A percentile compares a stretch with the other conserved stretches of the same genome.
Conservation (phyloP, 1,284 basidiomycete species). For the Bondarzewia mesenterica region DNA sequence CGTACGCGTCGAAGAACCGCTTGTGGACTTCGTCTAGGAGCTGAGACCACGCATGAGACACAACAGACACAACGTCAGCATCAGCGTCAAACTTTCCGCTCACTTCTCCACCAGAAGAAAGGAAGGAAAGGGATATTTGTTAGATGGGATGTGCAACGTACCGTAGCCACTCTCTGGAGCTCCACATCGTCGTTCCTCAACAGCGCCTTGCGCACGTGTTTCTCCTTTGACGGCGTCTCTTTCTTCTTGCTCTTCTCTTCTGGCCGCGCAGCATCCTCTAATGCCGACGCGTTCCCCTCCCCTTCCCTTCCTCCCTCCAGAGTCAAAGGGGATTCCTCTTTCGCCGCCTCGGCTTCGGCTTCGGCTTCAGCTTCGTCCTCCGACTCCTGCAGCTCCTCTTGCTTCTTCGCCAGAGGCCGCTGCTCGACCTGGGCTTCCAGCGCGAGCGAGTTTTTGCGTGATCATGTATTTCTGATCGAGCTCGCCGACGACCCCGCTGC, state of each 20-base stretch:
- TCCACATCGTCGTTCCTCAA: conserved; percentile 88
- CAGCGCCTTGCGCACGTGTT: conserved; percentile 56
- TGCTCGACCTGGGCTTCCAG: conserved; percentile 82
- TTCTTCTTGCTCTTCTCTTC: neutral
- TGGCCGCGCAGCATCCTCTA: neutral
- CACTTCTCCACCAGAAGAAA: neutral
- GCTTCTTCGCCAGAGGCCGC: conserved; percentile 82
- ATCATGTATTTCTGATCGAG: conserved; percentile 46
- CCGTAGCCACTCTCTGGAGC: conserved; percentile 67
- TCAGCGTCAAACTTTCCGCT: too few relatives aligned
- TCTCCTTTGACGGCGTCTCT: conserved; percentile 26
- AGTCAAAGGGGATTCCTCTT: conserved; percentile 10
- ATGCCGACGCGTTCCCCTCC: conserved; percentile 9
- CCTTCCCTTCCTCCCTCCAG: conserved; percentile 11
- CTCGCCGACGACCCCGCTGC: conserved; percentile 11
- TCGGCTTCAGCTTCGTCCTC: conserved; percentile 15
- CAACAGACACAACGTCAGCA: neutral
- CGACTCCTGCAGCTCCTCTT: conserved; percentile 62
- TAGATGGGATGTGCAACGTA: conserved; percentile 25
- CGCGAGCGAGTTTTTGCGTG: conserved; percentile 56
- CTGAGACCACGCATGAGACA: conserved; percentile 27
- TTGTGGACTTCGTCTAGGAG: conserved; percentile 72
- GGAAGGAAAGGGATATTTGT: too few relatives aligned
- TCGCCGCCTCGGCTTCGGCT: conserved; percentile 12
- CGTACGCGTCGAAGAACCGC: conserved; percentile 67